A percentile compares a stretch with the other conserved stretches of the same genome.
These are phyloP conservation scores for Setomelanomma holmii DNA, from an alignment of 2,329 filamentous ascomycete species.

Conservation along the genomic window DNA sequence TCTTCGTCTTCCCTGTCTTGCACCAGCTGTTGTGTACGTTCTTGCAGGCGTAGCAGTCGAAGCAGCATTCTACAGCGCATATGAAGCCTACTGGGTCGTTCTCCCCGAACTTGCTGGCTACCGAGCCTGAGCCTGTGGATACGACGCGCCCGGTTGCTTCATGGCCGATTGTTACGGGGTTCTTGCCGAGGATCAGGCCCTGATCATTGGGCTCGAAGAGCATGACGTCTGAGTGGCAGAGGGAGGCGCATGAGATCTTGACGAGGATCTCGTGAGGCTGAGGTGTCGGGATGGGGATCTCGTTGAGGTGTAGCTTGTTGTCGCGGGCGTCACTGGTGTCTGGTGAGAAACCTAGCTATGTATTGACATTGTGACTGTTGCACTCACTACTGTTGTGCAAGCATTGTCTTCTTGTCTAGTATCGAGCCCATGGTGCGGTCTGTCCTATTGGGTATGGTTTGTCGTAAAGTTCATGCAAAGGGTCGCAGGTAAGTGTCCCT, in stretches of 20 bases:
- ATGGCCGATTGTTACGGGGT: slow-evolving; percentile 44
- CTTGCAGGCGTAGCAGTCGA: slow-evolving; percentile 38
- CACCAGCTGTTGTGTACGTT: slow-evolving; percentile 40
- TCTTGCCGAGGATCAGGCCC: slow-evolving; percentile 38
- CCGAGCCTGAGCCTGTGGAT: slow-evolving; percentile 27
- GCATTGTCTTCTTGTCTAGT: slow-evolving; percentile 30
- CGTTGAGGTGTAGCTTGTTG: slow-evolving; percentile 52
- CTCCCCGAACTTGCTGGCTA: slow-evolving; percentile 36
- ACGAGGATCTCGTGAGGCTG: slow-evolving; percentile 51
- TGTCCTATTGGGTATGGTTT: not conserved
- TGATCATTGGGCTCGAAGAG: slow-evolving; percentile 45
- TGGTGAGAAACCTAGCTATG: too few relatives aligned
- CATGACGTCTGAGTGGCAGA: slow-evolving; percentile 52
- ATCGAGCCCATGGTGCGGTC: slow-evolving; percentile 19
- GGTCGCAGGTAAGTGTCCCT: too few relatives aligned
- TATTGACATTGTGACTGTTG: not conserved
- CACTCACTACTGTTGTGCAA: slow-evolving; percentile 35
- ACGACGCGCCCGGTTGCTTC: slow-evolving; percentile 41
- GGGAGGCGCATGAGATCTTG: slow-evolving; percentile 48
- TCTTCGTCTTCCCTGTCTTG: slow-evolving; percentile 36
- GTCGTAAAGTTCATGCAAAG: too few relatives aligned
- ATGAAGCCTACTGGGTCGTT: slow-evolving; percentile 45
- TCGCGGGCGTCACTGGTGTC: slow-evolving; percentile 30
- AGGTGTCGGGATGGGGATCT: slow-evolving; percentile 54
- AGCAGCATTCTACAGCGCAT: slow-evolving; percentile 43